Conservation (phyloP, 257 asterid genomes). For the Solanum okadae region DNA sequence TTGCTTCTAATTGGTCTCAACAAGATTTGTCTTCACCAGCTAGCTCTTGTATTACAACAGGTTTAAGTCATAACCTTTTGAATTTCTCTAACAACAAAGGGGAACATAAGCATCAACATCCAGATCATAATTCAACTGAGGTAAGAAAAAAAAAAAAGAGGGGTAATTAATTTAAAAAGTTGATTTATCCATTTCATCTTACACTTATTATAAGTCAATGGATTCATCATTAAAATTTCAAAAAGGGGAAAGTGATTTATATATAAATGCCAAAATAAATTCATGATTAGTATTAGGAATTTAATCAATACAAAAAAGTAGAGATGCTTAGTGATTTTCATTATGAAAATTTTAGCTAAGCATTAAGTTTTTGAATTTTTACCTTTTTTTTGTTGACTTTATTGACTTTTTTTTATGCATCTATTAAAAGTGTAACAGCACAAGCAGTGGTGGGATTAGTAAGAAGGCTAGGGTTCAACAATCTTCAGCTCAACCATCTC, state of each 20-base stretch:
- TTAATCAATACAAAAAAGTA: background rate
- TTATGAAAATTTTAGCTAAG: background rate
- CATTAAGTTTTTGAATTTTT: background rate
- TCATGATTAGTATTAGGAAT: background rate
- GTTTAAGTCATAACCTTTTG: slow-evolving; percentile 35
- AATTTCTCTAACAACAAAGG: slow-evolving; percentile 35
- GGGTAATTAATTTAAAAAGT: background rate
- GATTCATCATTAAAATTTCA: background rate
- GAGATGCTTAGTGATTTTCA: background rate
- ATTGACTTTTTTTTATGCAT: background rate
- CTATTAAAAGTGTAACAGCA: slow-evolving; percentile 55
- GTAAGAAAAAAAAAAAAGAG: slow-evolving; percentile 9
- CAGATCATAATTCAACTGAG: slow-evolving; percentile 51
- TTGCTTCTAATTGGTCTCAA: slow-evolving; percentile 30
- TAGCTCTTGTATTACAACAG: slow-evolving; percentile 44
- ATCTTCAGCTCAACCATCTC: slow-evolving; percentile 68
- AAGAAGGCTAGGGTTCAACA: slow-evolving; percentile 95
- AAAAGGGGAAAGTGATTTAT: background rate
- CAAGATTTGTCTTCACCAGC: slow-evolving; percentile 34
- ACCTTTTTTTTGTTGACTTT: background rate
- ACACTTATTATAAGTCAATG: background rate
- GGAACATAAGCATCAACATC: slow-evolving; percentile 32
- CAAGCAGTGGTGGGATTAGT: slow-evolving; percentile 46
- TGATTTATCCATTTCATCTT: background rate
- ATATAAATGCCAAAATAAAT: background rate